Conservation (phyloP, 2,329 filamentous ascomycete species). For the Phyllosticta paracitricarpa region DNA sequence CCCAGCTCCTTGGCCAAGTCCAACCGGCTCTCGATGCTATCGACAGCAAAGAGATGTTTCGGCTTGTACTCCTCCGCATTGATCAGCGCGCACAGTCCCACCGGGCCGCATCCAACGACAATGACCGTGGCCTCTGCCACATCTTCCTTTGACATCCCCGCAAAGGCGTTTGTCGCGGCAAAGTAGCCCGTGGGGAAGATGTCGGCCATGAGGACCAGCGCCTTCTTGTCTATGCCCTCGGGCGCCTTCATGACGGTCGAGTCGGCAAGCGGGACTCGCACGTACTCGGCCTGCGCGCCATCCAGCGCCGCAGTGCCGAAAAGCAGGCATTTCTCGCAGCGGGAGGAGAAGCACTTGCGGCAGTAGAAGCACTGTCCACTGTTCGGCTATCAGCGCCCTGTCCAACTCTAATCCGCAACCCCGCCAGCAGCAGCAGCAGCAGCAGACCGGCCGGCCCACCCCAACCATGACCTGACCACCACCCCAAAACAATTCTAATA, state of each 20-base stretch:
- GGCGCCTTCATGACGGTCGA: slow-evolving; percentile 67
- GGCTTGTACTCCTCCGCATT: slow-evolving; percentile 68
- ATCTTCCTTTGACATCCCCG: slow-evolving; percentile 46
- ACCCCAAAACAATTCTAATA: neutral
- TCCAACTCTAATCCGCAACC: neutral
- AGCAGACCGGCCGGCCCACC: neutral
- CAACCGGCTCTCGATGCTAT: slow-evolving; percentile 65
- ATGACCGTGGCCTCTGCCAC: slow-evolving; percentile 62
- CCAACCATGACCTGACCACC: neutral
- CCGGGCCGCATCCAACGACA: slow-evolving; percentile 68
- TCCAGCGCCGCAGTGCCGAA: slow-evolving; percentile 63
- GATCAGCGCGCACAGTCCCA: slow-evolving; percentile 75
- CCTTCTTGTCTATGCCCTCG: slow-evolving; percentile 59
- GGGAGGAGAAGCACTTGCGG: slow-evolving; percentile 62
- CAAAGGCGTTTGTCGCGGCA: slow-evolving; percentile 69
- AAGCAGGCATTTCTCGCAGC: slow-evolving; percentile 59
- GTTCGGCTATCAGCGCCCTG: neutral
- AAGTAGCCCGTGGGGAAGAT: slow-evolving; percentile 83
- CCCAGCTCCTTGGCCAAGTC: slow-evolving; percentile 63
- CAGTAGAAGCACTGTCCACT: slow-evolving; percentile 78
- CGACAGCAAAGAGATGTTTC: slow-evolving; percentile 67
- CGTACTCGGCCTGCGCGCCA: slow-evolving; percentile 73
- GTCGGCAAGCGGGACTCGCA: slow-evolving; percentile 39
- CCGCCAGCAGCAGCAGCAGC: neutral
- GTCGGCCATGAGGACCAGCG: slow-evolving; percentile 80